Percentiles rank a stretch among this genome's conserved stretches.
phyloP scores from a whole-genome alignment of 2,329 filamentous ascomycete species.

The Botrytis fabae region DNA sequence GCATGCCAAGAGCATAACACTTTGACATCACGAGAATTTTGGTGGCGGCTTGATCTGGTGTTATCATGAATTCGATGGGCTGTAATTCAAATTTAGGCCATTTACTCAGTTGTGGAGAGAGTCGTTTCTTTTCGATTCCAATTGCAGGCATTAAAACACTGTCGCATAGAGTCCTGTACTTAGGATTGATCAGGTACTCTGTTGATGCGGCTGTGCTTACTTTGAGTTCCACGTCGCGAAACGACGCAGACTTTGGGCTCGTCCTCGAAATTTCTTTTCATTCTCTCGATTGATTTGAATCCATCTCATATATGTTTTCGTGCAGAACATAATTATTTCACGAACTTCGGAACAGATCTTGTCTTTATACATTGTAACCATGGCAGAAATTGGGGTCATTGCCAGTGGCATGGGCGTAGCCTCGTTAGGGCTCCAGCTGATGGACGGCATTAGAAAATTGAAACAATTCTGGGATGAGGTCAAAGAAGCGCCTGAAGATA shows the following conservation, averaged over 20 bases:
- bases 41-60: background rate
- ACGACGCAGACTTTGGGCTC: background rate
- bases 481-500: slow-evolving; percentile 8
- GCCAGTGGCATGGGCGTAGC: background rate
- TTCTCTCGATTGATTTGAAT: background rate
- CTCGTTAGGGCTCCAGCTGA: background rate
- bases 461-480: slow-evolving; percentile 9
- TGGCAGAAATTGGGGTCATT: background rate
- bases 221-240: background rate
- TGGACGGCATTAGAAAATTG: background rate
- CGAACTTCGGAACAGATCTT: background rate
- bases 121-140: background rate
- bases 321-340: background rate
- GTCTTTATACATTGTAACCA: background rate
- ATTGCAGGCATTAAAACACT: background rate
- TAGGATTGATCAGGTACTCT: background rate
- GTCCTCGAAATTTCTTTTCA: background rate
- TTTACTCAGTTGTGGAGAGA: background rate
- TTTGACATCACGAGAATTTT: background rate
- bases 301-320: background rate
- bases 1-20: background rate
- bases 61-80: background rate
- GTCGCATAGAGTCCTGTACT: background rate
- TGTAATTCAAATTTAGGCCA: background rate
- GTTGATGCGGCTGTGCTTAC: background rate